A percentile compares a stretch with the other conserved stretches of the same genome.
phyloP scores from a whole-genome alignment of 2,329 filamentous ascomycete species.

The Phyllosticta citribraziliensis region DNA sequence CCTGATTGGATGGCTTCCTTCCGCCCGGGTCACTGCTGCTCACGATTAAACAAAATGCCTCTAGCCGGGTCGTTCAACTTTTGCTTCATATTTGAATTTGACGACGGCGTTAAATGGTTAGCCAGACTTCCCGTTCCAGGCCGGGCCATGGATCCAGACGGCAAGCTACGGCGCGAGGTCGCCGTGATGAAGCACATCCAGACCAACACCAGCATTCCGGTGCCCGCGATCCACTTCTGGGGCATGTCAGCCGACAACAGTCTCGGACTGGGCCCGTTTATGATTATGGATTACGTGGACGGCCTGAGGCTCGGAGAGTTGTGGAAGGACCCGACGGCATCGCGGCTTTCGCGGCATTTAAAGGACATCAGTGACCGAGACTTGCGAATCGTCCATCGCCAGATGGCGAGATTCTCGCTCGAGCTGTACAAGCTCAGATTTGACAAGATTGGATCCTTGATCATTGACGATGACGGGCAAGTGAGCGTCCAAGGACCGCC shows the following conservation, averaged over 20 bases:
- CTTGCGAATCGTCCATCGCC: constrained; percentile 11
- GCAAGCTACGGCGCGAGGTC: constrained; percentile 16
- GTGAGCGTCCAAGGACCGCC: background rate
- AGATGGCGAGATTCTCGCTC: constrained; percentile 11
- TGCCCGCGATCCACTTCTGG: constrained; percentile 15
- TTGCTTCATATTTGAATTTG: constrained; percentile 7
- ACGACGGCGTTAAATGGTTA: constrained; percentile 11
- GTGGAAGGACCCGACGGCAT: constrained; percentile 13
- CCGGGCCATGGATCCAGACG: constrained; percentile 12
- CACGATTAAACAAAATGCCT: background rate
- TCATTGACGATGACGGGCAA: background rate
- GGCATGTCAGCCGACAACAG: constrained; percentile 16
- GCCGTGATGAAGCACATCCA: constrained; percentile 14
- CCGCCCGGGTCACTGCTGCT: background rate
- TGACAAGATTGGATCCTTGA: constrained; percentile 9
- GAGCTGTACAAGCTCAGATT: constrained; percentile 13
- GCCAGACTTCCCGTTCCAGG: constrained; percentile 11
- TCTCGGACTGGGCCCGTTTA: constrained; percentile 18
- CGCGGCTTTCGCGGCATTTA: constrained; percentile 10
- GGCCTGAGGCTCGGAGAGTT: constrained; percentile 14
- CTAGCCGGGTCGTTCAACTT: constrained; percentile 17
- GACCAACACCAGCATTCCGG: constrained; percentile 15
- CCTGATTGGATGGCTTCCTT: background rate
- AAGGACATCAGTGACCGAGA: constrained; percentile 13
- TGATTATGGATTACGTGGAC: constrained; percentile 18